Base-by-base conservation (phyloP, 495 filamentous ascomycete genomes). In the Choiromyces venosus region DNA sequence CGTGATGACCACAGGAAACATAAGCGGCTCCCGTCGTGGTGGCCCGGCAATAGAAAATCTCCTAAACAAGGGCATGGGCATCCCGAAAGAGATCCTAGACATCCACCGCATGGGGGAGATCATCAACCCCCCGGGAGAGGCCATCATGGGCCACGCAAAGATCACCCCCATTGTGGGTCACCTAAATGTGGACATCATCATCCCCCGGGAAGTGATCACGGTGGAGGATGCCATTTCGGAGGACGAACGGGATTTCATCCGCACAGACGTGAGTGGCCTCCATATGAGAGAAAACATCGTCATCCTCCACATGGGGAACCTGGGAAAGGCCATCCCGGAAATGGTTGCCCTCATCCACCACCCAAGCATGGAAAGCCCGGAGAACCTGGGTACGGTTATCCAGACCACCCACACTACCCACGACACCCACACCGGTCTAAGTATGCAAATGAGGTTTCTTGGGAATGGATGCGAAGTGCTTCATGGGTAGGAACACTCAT, bases 381-480 rank as follows among this genome's bases (percentile, higher is more conserved):
- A 7, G 44, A 66, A 14, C 66, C 39, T 21, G 38, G 38, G 38
- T 14, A 38, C 9, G n/a, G 44, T 33, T 61, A 42, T 37, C 70
- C 37, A 18, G 71, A 61, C 36, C 66, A 38, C 66, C 29, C 38
- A 14, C 35, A 65, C 35, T 10, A 29, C 37, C 40, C 68, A 33
- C 68, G 2, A 33, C 21, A 6, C 37, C 66, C 19, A 5, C 37
- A 25, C 21, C 66, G 1, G 25, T 73, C 71, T 19, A 66, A 46
- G 25, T 76, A 67, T 68, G 25, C 71, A 25, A 64, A 67, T 44
- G 71, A 73, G 29, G 56, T 68, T 18, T 65, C 52, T 36, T 76
- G 74, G 74, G 74, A 76, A 68, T 76, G 74, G 74, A 73, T 71
- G 37, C 71, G 71, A 35, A 74, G 71, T 16, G 74, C 71, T 8